Conservation (phyloP, 108 stramenopile genomes). For the Conticribra guillardii region DNA sequence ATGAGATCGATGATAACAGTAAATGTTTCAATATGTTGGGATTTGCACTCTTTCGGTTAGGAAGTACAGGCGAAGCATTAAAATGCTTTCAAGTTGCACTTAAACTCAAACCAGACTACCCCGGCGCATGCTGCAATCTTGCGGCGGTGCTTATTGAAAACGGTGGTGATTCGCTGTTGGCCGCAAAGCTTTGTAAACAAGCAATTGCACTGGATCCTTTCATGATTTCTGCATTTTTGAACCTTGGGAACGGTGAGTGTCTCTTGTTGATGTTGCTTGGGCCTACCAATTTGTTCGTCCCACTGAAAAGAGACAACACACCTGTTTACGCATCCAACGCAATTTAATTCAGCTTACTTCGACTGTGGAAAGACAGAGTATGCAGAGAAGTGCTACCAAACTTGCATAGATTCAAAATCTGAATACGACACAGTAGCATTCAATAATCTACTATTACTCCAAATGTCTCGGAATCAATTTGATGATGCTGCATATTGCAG, state of each 20-base stretch:
- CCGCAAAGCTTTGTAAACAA: background rate
- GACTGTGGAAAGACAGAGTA: too few relatives aligned
- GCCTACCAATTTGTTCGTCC: background rate
- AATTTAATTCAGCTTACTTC: too few relatives aligned
- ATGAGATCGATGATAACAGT: too few relatives aligned
- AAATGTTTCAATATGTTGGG: conserved; percentile 5
- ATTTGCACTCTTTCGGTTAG: background rate
- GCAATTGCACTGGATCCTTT: conserved; percentile 8
- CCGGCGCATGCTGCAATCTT: conserved; percentile 1
- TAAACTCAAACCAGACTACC: background rate
- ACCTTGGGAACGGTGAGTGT: conserved; percentile 13
- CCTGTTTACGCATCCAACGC: too few relatives aligned
- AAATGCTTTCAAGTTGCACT: conserved; percentile 1
- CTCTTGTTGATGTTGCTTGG: background rate
- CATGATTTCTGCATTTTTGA: background rate
- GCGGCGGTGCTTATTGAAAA: background rate
- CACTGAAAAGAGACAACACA: too few relatives aligned
- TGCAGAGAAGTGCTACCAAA: too few relatives aligned
- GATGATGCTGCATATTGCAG: too few relatives aligned
- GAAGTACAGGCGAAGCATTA: background rate
- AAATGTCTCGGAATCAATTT: too few relatives aligned
- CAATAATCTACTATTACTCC: too few relatives aligned
- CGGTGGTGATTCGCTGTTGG: background rate
- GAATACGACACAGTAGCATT: too few relatives aligned
- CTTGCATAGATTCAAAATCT: too few relatives aligned